A percentile compares a stretch with the other conserved stretches of the same genome.
phyloP scores from a whole-genome alignment of 2,329 filamentous ascomycete genomes.

The Penicillium paneum region DNA sequence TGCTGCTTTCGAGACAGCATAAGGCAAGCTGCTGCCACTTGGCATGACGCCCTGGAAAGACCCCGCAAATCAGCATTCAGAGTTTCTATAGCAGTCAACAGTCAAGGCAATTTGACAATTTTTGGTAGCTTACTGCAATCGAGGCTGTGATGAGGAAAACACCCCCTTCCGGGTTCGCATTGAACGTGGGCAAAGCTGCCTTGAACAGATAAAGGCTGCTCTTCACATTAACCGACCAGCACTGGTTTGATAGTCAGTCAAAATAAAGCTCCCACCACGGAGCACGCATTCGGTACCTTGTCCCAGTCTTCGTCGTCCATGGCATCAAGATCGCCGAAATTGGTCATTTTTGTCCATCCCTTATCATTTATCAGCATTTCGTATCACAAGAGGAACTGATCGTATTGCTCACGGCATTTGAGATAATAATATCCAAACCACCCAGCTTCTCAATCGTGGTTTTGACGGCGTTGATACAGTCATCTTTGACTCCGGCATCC shows the following conservation, averaged over 20 bases:
- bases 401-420: slow-evolving; percentile 59
- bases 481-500: slow-evolving; percentile 60
- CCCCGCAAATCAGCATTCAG: not conserved
- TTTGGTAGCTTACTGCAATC: slow-evolving; percentile 49
- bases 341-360: slow-evolving; percentile 61
- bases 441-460: slow-evolving; percentile 61
- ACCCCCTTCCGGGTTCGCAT: slow-evolving; percentile 61
- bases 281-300: slow-evolving; percentile 41
- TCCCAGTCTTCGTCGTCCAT: slow-evolving; percentile 63
- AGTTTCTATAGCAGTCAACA: not conserved
- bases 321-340: slow-evolving; percentile 57
- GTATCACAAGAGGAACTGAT: not conserved
- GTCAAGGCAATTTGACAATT: slow-evolving; percentile 13
- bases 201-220: slow-evolving; percentile 54
- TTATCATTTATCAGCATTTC: slow-evolving; percentile 20
- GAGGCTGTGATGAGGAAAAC: slow-evolving; percentile 62
- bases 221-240: slow-evolving; percentile 63
- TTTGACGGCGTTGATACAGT: slow-evolving; percentile 59
- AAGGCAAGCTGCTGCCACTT: slow-evolving; percentile 62
- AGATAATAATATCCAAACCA: slow-evolving; percentile 72
- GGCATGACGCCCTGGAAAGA: slow-evolving; percentile 47
- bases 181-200: slow-evolving; percentile 58
- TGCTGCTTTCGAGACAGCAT: slow-evolving; percentile 74
- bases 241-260: slow-evolving; percentile 35
- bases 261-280: too few relatives aligned